Conservation (phyloP, 2,329 filamentous ascomycete genomes). For the Aciculosporium take region DNA sequence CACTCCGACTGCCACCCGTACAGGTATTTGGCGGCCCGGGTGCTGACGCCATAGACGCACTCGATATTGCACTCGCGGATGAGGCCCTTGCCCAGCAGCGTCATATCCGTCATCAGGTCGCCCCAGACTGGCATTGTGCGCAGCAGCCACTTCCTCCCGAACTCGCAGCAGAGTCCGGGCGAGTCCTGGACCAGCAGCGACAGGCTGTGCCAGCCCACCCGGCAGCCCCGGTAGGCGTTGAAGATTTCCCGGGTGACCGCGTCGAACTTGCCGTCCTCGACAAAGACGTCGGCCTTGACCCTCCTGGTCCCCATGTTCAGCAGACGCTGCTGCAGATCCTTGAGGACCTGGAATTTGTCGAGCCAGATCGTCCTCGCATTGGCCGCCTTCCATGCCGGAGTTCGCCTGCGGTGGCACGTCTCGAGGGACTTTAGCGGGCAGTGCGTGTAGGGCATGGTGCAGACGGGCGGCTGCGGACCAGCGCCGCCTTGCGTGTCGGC, state of each 20-base stretch:
- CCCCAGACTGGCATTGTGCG: not conserved
- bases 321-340: not conserved
- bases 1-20: not conserved
- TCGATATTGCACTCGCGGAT: not conserved
- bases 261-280: not conserved
- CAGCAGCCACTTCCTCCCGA: not conserved
- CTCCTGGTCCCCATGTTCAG: not conserved
- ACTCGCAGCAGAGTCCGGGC: no score
- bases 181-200: not conserved
- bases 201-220: not conserved
- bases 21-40: slow-evolving; percentile 4
- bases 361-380: not conserved
- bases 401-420: not conserved
- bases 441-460: not conserved
- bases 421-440: not conserved
- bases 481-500: not conserved
- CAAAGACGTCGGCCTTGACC: not conserved
- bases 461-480: not conserved
- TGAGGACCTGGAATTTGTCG: not conserved
- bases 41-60: slow-evolving; percentile 7
- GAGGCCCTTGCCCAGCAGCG: not conserved
- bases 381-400: not conserved
- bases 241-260: not conserved
- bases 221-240: slow-evolving; percentile 1
- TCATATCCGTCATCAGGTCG: slow-evolving; percentile 1